Conservation (phyloP, 1,284 basidiomycete species). For the Golubevia pallescens region DNA sequence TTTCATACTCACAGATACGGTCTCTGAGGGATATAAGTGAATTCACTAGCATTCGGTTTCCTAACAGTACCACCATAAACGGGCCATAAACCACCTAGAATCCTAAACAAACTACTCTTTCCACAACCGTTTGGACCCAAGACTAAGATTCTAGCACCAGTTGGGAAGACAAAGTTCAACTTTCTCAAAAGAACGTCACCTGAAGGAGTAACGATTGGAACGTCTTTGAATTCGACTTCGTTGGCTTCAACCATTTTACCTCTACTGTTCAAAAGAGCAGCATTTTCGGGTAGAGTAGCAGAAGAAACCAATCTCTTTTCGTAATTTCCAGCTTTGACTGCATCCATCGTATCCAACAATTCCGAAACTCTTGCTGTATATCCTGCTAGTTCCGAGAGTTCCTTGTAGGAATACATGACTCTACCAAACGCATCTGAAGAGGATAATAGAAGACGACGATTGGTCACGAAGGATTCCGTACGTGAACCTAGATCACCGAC, state of each 20-base stretch:
- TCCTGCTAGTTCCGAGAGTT: slow-evolving; percentile 91
- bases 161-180: slow-evolving; percentile 87
- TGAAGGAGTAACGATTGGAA: slow-evolving; percentile 94
- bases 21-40: slow-evolving; percentile 93
- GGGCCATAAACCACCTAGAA: slow-evolving; percentile 95
- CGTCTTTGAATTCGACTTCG: slow-evolving; percentile 87
- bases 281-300: no score
- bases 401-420: slow-evolving; percentile 90
- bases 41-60: slow-evolving; percentile 86
- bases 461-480: slow-evolving; percentile 78
- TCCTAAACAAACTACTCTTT: slow-evolving; percentile 76
- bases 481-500: slow-evolving; percentile 54
- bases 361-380: slow-evolving; percentile 90
- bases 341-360: slow-evolving; percentile 88
- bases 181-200: slow-evolving; percentile 82
- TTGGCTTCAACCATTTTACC: slow-evolving; percentile 66
- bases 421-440: slow-evolving; percentile 71
- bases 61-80: slow-evolving; percentile 92
- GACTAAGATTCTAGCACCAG: slow-evolving; percentile 72
- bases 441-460: slow-evolving; percentile 81
- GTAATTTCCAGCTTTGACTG: slow-evolving; percentile 82
- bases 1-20: slow-evolving; percentile 73
- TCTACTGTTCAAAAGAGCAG: no score
- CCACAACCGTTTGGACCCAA: slow-evolving; percentile 74
- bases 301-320: slow-evolving; percentile 71